A percentile compares a stretch with the other conserved stretches of the same genome.
phyloP scores from a whole-genome alignment of 805 yeast species.

The Saccharomyces paradoxus region DNA sequence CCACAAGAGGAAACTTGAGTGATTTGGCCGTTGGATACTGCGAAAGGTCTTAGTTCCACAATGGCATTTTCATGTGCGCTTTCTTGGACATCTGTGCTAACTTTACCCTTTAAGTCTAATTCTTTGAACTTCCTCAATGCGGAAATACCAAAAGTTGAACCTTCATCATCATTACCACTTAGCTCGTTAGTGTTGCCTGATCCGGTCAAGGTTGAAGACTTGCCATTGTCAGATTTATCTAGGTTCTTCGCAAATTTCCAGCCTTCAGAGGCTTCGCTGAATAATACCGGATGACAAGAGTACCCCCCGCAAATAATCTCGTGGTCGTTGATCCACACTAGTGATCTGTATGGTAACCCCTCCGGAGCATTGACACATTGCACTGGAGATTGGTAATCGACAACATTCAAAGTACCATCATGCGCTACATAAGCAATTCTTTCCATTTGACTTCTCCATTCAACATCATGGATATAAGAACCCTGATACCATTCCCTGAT shows the following conservation, averaged over 20 bases:
- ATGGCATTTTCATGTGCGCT: constrained; percentile 91
- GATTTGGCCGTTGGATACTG: constrained; percentile 42
- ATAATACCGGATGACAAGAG: constrained; percentile 83
- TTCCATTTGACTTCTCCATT: constrained; percentile 74
- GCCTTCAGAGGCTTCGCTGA: constrained; percentile 64
- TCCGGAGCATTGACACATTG: constrained; percentile 24
- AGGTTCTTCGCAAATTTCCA: constrained; percentile 48
- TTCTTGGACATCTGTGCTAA: constrained; percentile 39
- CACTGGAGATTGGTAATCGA: constrained; percentile 42
- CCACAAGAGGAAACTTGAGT: constrained; percentile 68
- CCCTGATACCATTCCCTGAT: constrained; percentile 42
- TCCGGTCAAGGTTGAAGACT: constrained; percentile 3
- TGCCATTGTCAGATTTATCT: constrained; percentile 36
- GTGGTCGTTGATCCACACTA: constrained; percentile 59
- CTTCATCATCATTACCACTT: constrained; percentile 46
- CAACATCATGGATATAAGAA: constrained; percentile 88
- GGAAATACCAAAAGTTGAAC: constrained; percentile 50
- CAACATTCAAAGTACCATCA: constrained; percentile 74
- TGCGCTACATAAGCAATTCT: constrained; percentile 76
- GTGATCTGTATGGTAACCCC: constrained; percentile 69
- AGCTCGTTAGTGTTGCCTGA: constrained; percentile 23
- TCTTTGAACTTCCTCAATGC: constrained; percentile 92
- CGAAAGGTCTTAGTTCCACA: constrained; percentile 50
- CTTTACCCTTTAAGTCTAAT: constrained; percentile 87
- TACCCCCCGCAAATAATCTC: constrained; percentile 83